Evolutionary conservation across 2,329 filamentous ascomycete species (phyloP).

Genomic region (Aaosphaeria pasadenensis): DNA sequence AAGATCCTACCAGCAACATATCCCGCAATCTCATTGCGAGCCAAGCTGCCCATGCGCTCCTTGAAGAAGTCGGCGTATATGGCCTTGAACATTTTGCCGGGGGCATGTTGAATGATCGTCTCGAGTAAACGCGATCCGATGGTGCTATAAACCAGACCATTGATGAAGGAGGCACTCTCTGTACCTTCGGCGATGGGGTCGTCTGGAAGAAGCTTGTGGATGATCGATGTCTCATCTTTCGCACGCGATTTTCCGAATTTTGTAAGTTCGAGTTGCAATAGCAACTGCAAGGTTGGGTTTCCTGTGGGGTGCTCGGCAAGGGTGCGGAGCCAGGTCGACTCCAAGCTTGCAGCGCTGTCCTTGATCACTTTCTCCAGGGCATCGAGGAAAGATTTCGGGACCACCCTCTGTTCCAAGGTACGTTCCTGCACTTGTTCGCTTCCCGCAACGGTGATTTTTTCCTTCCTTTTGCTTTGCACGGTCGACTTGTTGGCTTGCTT

Average conservation of each 20-base stretch:
- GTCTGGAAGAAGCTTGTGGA: constrained; percentile 76
- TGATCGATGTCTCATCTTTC: constrained; percentile 65
- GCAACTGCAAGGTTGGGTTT: constrained; percentile 87
- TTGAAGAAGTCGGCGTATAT: constrained; percentile 79
- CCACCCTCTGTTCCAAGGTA: constrained; percentile 45
- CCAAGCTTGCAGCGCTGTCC: constrained; percentile 71
- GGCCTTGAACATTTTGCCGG: constrained; percentile 86
- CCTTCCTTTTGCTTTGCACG: constrained; percentile 91
- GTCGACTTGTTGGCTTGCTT: constrained; percentile 60
- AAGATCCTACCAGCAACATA: constrained; percentile 84
- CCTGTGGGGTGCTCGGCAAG: constrained; percentile 86
- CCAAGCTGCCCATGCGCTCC: constrained; percentile 72
- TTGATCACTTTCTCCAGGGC: constrained; percentile 79
- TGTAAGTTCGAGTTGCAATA: constrained; percentile 81
- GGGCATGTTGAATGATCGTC: constrained; percentile 74
- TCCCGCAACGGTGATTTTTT: constrained; percentile 62
- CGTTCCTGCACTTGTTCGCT: constrained; percentile 47
- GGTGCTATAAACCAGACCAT: constrained; percentile 81
- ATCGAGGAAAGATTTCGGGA: constrained; percentile 74
- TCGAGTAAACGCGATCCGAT: constrained; percentile 90
- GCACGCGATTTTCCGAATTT: constrained; percentile 66
- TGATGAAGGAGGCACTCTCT: constrained; percentile 77
- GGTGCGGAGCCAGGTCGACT: constrained; percentile 75
- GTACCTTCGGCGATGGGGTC: constrained; percentile 70
- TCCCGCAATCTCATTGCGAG: constrained; percentile 85